Percentiles rank a stretch among this genome's conserved stretches.
Conservation (phyloP, 208 protist genomes). For the Trypanosoma boissoni region DNA sequence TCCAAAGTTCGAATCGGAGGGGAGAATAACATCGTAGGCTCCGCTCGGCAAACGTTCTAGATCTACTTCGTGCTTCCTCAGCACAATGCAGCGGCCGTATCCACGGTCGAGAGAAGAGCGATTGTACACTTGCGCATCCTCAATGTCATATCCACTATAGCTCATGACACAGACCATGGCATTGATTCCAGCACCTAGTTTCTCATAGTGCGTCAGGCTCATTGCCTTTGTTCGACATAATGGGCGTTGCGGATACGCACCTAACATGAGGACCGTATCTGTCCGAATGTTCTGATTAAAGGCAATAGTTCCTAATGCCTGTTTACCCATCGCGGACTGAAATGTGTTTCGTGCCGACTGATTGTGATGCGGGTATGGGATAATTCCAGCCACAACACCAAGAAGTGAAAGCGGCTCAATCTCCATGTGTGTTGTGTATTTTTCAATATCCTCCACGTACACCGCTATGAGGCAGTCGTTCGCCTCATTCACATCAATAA, state of each 20-base stretch:
- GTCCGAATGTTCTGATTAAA: slow-evolving; percentile 96
- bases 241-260: slow-evolving; percentile 98
- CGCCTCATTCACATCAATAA: slow-evolving; percentile 99
- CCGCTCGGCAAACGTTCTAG: slow-evolving; percentile 60
- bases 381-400: slow-evolving; percentile 94
- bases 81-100: slow-evolving; percentile 94
- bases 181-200: slow-evolving; percentile 99
- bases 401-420: slow-evolving; percentile 90
- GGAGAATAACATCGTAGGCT: slow-evolving; percentile 71
- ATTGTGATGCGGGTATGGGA: slow-evolving; percentile 99
- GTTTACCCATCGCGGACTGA: slow-evolving; percentile 99
- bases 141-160: slow-evolving; percentile 99
- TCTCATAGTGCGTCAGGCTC: slow-evolving; percentile 94
- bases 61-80: slow-evolving; percentile 89
- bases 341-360: slow-evolving; percentile 99
- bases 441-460: slow-evolving; percentile 84
- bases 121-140: slow-evolving; percentile 99
- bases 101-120: slow-evolving; percentile 95
- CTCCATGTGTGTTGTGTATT: slow-evolving; percentile 91
- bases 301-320: slow-evolving; percentile 96
- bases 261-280: slow-evolving; percentile 98
- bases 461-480: slow-evolving; percentile 97
- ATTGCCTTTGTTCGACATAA: slow-evolving; percentile 97
- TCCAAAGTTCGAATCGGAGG: slow-evolving; percentile 52
- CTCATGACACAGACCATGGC: slow-evolving; percentile 99